These are phyloP conservation scores for Acacia crassicarpa DNA, from an alignment of 306 rosid genomes.

Conservation along the genomic window DNA sequence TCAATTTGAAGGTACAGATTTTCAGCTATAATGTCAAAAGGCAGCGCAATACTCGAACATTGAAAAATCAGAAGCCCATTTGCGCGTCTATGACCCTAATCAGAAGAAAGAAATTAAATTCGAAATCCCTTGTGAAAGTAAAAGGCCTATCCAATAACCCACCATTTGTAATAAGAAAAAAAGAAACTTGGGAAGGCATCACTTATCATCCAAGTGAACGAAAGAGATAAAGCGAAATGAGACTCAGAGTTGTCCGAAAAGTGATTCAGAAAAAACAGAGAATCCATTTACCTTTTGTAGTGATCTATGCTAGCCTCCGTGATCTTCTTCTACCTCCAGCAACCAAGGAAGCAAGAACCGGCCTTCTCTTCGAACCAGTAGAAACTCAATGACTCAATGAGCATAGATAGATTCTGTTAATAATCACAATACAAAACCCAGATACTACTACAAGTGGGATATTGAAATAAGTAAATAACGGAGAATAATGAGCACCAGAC, in stretches of 20 bases:
- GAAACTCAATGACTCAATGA: constrained; percentile 56
- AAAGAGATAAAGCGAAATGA: constrained; percentile 53
- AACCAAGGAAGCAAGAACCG: constrained; percentile 54
- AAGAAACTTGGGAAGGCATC: constrained; percentile 59
- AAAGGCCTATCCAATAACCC: constrained; percentile 32
- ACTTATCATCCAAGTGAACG: constrained; percentile 80
- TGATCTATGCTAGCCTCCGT: constrained; percentile 59
- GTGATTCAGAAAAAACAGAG: constrained; percentile 45
- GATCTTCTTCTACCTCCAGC: constrained; percentile 68
- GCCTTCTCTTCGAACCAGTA: constrained; percentile 48
- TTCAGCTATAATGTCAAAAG: constrained; percentile 8
- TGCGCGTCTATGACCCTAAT: neutral
- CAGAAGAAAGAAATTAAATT: constrained; percentile 32
- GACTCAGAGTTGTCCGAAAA: constrained; percentile 37
- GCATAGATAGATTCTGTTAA: constrained; percentile 53
- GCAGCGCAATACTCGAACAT: neutral
- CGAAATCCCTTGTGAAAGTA: constrained; percentile 39
- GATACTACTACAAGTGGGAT: constrained; percentile 26
- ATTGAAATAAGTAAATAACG: neutral
- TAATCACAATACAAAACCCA: constrained; percentile 56
- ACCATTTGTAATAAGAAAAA: constrained; percentile 37
- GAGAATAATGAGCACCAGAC: constrained; percentile 55
- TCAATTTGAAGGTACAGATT: constrained; percentile 12
- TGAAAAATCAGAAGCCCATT: constrained; percentile 25
- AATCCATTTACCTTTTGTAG: constrained; percentile 67